These are phyloP conservation scores for Cryptosporidium viatorum DNA, from an alignment of 169 alveolate genomes.

Conservation along the genomic window DNA sequence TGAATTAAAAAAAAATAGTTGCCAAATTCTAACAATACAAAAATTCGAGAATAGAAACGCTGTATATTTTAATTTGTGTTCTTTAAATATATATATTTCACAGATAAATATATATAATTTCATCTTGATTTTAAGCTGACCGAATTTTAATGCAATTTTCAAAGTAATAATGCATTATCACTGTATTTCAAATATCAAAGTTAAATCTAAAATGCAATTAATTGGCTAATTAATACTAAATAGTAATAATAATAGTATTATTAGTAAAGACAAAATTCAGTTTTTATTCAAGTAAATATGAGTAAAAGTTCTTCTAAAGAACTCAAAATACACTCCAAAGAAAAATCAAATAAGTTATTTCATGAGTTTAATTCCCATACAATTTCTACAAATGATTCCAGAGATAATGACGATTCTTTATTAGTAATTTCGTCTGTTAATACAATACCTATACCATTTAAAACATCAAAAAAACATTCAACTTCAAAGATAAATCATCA, in stretches of 20 bases:
- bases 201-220: not conserved
- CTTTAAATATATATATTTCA: not conserved
- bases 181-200: not conserved
- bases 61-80: not conserved
- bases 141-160: not conserved
- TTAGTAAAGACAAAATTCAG: not conserved
- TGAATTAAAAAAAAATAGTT: not conserved
- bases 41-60: conserved; percentile 11
- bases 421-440: conserved; percentile 5
- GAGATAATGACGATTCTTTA: conserved; percentile 52
- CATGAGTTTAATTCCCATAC: conserved; percentile 31
- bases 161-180: not conserved
- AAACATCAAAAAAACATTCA: not conserved
- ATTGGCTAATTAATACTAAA: conserved; percentile 22
- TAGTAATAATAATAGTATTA: not conserved
- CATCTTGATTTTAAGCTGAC: not conserved
- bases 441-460: not conserved
- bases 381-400: conserved; percentile 37
- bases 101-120: not conserved
- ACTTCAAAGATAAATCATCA: not conserved
- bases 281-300: not conserved
- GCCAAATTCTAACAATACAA: not conserved
- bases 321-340: not conserved
- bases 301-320: conserved; percentile 8
- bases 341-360: conserved; percentile 12